Percentiles rank a stretch among this genome's conserved stretches.
Conservation (phyloP, 495 filamentous ascomycete genomes). For the Trichocladium uniseriatum region DNA sequence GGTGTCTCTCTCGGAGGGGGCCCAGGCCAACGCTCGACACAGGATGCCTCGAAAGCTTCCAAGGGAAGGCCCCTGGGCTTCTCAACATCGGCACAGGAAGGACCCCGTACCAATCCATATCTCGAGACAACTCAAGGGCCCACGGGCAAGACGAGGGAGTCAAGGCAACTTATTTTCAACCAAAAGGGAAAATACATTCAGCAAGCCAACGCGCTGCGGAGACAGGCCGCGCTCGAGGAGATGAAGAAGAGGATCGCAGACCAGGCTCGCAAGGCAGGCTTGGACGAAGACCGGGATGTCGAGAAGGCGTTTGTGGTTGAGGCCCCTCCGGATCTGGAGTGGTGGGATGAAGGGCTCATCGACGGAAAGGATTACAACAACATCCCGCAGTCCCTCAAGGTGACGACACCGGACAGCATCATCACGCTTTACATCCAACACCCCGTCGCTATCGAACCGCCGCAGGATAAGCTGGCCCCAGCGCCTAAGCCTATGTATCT, state of each 20-base stretch:
- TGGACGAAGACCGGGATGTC: slow-evolving; percentile 82
- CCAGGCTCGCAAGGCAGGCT: slow-evolving; percentile 69
- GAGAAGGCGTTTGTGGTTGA: slow-evolving; percentile 87
- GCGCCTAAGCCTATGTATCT: slow-evolving; percentile 84
- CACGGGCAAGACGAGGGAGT: slow-evolving; percentile 51
- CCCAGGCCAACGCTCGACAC: slow-evolving; percentile 21
- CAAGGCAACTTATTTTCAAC: slow-evolving; percentile 79
- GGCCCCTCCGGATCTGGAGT: slow-evolving; percentile 80
- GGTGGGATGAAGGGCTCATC: slow-evolving; percentile 93
- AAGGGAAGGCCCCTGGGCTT: slow-evolving; percentile 30
- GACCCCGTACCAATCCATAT: slow-evolving; percentile 64
- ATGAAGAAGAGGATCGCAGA: slow-evolving; percentile 92
- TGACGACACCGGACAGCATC: slow-evolving; percentile 70
- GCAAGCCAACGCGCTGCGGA: slow-evolving; percentile 77
- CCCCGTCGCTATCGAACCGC: slow-evolving; percentile 82
- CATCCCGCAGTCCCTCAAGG: slow-evolving; percentile 59
- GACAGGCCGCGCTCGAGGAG: slow-evolving; percentile 79
- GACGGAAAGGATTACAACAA: slow-evolving; percentile 62
- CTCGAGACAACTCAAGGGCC: slow-evolving; percentile 65
- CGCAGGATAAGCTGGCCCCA: slow-evolving; percentile 74
- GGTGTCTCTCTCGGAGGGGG: slow-evolving; percentile 12
- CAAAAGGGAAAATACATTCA: slow-evolving; percentile 95
- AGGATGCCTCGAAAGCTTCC: slow-evolving; percentile 10
- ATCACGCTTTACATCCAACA: slow-evolving; percentile 88
- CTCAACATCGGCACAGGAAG: slow-evolving; percentile 25